These are phyloP conservation scores for Backusella mclennaniae DNA, from an alignment of 192 early-diverging fungal species.

Conservation along the genomic window DNA sequence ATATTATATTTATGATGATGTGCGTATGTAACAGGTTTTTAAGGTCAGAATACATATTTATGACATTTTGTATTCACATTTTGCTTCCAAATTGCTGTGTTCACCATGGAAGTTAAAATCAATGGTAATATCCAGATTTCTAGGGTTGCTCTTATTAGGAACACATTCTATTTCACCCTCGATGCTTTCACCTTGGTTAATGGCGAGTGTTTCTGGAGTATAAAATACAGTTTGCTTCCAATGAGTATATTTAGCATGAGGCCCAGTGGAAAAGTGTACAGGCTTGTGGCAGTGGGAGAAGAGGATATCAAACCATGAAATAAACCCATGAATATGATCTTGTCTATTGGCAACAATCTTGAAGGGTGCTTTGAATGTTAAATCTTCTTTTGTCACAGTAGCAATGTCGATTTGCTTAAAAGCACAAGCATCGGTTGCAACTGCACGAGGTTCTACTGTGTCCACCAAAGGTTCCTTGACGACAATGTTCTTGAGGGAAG, in stretches of 20 bases:
- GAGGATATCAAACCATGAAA: conserved; percentile 96
- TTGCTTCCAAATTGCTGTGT: conserved; percentile 13
- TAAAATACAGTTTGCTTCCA: conserved; percentile 99
- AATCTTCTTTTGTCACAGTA: conserved; percentile 86
- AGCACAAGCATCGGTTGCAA: conserved; percentile 74
- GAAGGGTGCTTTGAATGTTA: conserved; percentile 85
- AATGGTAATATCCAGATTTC: conserved; percentile 92
- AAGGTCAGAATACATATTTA: neutral
- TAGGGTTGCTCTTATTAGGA: conserved; percentile 81
- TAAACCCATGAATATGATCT: conserved; percentile 91
- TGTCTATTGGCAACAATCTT: conserved; percentile 71
- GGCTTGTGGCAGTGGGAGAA: conserved; percentile 92
- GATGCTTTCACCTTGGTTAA: conserved; percentile 69
- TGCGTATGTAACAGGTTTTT: no score
- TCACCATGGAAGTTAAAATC: conserved; percentile 63
- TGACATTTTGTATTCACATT: conserved; percentile 37
- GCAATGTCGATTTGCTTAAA: conserved; percentile 73
- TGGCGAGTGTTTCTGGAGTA: conserved; percentile 67
- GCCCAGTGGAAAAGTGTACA: conserved; percentile 78
- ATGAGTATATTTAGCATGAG: conserved; percentile 90
- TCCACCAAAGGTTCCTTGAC: conserved; percentile 95
- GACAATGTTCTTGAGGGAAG: conserved; percentile 86
- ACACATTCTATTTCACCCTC: conserved; percentile 55
- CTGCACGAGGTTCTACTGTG: conserved; percentile 82
- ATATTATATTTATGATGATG: no score